phyloP scores from a whole-genome alignment of 1,139 yeast genomes.

The Pichia sp. region DNA sequence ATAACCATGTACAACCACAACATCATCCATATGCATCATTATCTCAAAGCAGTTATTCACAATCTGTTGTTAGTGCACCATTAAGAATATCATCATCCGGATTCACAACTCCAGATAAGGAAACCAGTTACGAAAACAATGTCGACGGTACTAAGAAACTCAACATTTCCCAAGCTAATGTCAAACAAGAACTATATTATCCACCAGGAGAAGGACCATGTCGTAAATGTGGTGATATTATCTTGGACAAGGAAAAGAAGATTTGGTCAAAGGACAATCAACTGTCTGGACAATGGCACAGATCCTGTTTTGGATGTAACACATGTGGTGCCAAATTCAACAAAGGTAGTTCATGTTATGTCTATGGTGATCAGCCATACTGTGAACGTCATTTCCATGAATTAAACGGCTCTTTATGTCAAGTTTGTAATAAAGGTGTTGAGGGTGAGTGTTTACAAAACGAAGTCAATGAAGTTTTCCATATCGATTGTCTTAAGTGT shows the following conservation, averaged over 20 bases:
- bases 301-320: constrained; percentile 75
- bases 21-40: constrained; percentile 8
- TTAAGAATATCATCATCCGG: constrained; percentile 6
- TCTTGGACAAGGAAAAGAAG: constrained; percentile 43
- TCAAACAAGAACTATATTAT: too few species aligned
- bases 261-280: constrained; percentile 83
- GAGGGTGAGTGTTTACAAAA: constrained; percentile 92
- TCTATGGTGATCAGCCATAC: constrained; percentile 72
- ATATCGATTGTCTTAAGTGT: constrained; percentile 61
- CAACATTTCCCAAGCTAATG: too few species aligned
- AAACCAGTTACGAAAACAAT: background rate
- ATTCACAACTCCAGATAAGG: constrained; percentile 11
- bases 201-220: constrained; percentile 77
- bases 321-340: constrained; percentile 57
- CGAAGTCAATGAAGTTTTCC: constrained; percentile 66
- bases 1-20: background rate
- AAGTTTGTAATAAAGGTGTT: constrained; percentile 67
- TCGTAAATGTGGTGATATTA: constrained; percentile 53
- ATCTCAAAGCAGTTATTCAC: constrained; percentile 3
- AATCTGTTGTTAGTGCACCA: constrained; percentile 3
- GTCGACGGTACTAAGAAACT: background rate
- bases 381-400: constrained; percentile 82
- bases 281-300: constrained; percentile 93
- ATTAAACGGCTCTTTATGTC: constrained; percentile 73
- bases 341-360: constrained; percentile 73